These are phyloP conservation scores for Salix suchowensis DNA, from an alignment of 345 rosid species.

Conservation along the genomic window DNA sequence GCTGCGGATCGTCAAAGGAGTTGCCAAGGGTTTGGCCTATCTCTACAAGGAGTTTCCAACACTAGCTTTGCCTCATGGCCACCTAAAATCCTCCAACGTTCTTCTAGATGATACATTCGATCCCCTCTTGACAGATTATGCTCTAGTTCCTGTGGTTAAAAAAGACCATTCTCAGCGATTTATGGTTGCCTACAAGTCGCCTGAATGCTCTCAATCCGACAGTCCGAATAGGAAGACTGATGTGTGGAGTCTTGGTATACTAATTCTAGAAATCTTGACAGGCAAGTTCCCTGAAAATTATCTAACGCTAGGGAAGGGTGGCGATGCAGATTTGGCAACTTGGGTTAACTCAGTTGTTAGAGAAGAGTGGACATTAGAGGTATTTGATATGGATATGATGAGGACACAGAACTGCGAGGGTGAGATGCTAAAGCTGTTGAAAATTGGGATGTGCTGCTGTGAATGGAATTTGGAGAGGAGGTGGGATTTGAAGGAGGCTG, in stretches of 20 bases:
- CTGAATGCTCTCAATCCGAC: constrained; percentile 52
- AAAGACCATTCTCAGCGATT: constrained; percentile 60
- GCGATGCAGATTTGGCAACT: constrained; percentile 47
- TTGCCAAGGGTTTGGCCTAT: constrained; percentile 60
- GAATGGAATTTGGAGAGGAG: constrained; percentile 70
- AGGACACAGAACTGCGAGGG: constrained; percentile 58
- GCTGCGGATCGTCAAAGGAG: constrained; percentile 73
- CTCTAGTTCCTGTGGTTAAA: constrained; percentile 48
- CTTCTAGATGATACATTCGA: constrained; percentile 49
- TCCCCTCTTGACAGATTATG: constrained; percentile 62
- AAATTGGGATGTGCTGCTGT: constrained; percentile 80
- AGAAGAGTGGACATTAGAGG: constrained; percentile 82
- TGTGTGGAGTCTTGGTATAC: constrained; percentile 91
- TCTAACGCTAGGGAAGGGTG: constrained; percentile 51
- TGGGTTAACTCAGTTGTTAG: constrained; percentile 80
- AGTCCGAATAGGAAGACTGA: constrained; percentile 55
- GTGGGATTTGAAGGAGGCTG: constrained; percentile 59
- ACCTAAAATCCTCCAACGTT: constrained; percentile 84
- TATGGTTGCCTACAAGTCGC: constrained; percentile 79
- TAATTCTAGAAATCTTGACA: constrained; percentile 65
- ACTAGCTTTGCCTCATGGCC: constrained; percentile 64
- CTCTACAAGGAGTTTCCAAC: constrained; percentile 52
- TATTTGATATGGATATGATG: constrained; percentile 73
- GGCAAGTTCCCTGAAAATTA: constrained; percentile 86
- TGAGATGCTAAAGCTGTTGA: constrained; percentile 72